phyloP scores from a whole-genome alignment of 1,284 basidiomycete genomes.

The Apiotrichum sp. region DNA sequence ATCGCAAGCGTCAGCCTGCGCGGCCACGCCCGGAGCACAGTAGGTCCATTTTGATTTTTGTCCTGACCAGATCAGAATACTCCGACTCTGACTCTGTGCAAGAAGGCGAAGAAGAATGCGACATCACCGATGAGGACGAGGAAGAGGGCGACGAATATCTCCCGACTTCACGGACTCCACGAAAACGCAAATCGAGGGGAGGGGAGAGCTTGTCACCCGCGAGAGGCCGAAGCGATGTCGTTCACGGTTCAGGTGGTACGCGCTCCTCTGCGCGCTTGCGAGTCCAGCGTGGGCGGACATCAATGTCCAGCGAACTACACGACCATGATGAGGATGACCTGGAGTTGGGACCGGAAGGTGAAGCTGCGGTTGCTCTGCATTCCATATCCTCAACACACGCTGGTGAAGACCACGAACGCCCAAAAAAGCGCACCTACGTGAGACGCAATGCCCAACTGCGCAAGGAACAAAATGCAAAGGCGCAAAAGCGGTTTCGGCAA shows the following conservation, averaged over 20 bases:
- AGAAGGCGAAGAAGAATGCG: not conserved
- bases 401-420: not conserved
- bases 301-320: not conserved
- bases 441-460: constrained; percentile 22
- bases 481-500: constrained; percentile 24
- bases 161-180: not conserved
- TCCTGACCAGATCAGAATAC: too few relatives aligned
- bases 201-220: not conserved
- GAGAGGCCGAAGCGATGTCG: not conserved
- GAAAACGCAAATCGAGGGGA: not conserved
- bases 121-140: not conserved
- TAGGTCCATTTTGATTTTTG: too few relatives aligned
- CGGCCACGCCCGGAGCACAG: too few relatives aligned
- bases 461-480: constrained; percentile 25
- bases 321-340: not conserved
- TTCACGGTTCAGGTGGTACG: not conserved
- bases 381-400: not conserved
- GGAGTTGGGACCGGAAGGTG: not conserved
- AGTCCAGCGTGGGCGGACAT: not conserved
- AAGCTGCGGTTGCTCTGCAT: not conserved
- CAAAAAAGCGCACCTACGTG: constrained; percentile 15
- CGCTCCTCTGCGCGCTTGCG: not conserved
- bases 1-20: too few relatives aligned
- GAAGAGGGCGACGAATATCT: not conserved
- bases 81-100: not conserved